Evolutionary conservation across 1,139 yeast genomes (phyloP), one percentile per base, ranked within the genome.

Genomic region (Kluyveromyces marxianus): DNA sequence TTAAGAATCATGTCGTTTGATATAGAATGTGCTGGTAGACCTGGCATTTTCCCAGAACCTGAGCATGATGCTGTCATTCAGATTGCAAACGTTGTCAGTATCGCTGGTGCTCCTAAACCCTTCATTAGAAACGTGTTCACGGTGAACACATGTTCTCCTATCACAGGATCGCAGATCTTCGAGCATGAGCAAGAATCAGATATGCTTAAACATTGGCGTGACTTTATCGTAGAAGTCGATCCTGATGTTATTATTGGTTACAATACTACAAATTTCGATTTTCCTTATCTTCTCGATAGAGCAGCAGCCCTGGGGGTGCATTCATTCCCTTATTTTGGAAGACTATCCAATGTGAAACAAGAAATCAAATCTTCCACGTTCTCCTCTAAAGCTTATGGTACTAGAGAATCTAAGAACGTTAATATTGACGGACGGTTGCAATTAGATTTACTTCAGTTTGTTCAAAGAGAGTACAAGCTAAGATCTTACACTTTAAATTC

Each of bases 231-330:
- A 7, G 76, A 81, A 51, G 83, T 79, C 2, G 99, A 94, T 65
- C 96, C 99, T 0, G 99, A 94, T 68, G 95, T 94, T 44, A 85
- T 94, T 39, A 92, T 94, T 58, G 99, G 99, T 43, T 94, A 92
- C 66, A 94, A 94, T 63, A 88, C 89, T 4, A 78, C 95, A 29
- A 94, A 94, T 63, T 94, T 94, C 63, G 99, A 94, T 74, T 72
- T 94, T 45, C 99, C 99, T 0, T 94, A 94, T 62, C 69, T 94
- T 42, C 68, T 94, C 37, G 94, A 90, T 60, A 78, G 99, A 51
- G 96, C 98, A 0, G 72, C 70, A 41, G 84, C 95, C 0, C 71
- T 94, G 46, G 75, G 76, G 4, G 70, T 88, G 37, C 66, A 69
- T 3, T 74, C 74, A 21, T 94, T 94, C 66, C 94, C 98, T 2